Conservation (phyloP, 2,329 filamentous ascomycete species). For the Elsinoe necatrix region DNA sequence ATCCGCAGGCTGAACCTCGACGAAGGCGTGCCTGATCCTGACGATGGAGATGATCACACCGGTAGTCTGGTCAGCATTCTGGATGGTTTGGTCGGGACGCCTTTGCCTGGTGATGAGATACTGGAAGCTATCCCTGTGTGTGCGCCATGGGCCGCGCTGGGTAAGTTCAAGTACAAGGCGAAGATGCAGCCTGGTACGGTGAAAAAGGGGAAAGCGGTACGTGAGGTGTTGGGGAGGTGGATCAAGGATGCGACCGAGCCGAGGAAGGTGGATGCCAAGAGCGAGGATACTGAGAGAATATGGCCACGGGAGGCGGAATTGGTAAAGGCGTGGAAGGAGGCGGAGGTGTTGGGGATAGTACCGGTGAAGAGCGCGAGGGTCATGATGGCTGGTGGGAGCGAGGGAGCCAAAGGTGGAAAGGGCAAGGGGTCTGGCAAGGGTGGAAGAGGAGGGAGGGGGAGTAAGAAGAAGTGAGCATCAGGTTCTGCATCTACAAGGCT, state of each 20-base stretch:
- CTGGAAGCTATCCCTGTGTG: conserved; percentile 56
- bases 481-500: too few species aligned
- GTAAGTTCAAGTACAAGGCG: conserved; percentile 80
- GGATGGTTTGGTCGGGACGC: conserved; percentile 67
- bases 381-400: conserved; percentile 58
- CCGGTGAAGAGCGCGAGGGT: conserved; percentile 73
- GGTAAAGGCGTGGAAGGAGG: conserved; percentile 68
- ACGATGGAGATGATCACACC: conserved; percentile 29
- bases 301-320: conserved; percentile 83
- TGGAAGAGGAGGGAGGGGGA: conserved; percentile 25
- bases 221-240: conserved; percentile 82
- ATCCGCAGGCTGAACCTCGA: conserved; percentile 51
- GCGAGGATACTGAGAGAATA: conserved; percentile 58
- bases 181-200: conserved; percentile 83
- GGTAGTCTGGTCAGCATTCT: conserved; percentile 30
- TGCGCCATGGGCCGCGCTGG: conserved; percentile 54
- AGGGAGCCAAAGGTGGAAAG: conserved; percentile 32
- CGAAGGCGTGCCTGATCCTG: conserved; percentile 39
- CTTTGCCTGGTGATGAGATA: conserved; percentile 74
- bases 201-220: conserved; percentile 92
- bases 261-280: conserved; percentile 37
- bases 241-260: conserved; percentile 51
- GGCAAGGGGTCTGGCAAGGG: conserved; percentile 29
- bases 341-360: conserved; percentile 72
- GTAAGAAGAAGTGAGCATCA: conserved; percentile 21